These are phyloP conservation scores for Suhomyces coccinellae DNA, from an alignment of 1,139 yeast genomes.

Conservation along the genomic window DNA sequence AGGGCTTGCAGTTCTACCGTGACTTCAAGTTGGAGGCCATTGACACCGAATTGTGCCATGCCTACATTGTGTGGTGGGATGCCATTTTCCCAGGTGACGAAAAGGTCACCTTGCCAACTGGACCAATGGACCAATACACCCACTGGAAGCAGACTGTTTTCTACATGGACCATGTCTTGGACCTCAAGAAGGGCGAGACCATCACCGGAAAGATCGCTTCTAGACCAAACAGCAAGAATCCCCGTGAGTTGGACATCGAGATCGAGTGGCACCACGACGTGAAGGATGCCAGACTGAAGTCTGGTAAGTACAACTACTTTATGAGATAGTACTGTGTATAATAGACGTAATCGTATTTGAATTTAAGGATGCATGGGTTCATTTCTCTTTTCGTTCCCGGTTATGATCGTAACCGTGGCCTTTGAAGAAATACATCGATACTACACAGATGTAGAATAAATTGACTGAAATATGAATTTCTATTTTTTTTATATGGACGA, in stretches of 20 bases:
- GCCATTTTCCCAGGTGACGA: slow-evolving; percentile 78
- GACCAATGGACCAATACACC: slow-evolving; percentile 78
- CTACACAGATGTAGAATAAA: too few species aligned
- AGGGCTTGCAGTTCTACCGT: slow-evolving; percentile 73
- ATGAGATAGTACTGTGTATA: slow-evolving; percentile 46
- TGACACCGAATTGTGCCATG: slow-evolving; percentile 82
- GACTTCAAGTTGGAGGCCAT: slow-evolving; percentile 70
- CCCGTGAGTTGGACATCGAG: slow-evolving; percentile 81
- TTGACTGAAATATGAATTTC: too few species aligned
- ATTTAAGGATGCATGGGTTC: neutral
- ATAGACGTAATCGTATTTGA: neutral
- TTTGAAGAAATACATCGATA: too few species aligned
- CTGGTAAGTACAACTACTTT: slow-evolving; percentile 62
- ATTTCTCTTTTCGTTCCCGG: too few species aligned
- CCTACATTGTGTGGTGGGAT: slow-evolving; percentile 92
- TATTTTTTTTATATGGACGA: too few species aligned
- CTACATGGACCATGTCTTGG: slow-evolving; percentile 80
- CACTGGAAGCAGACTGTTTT: slow-evolving; percentile 99
- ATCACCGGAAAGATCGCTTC: slow-evolving; percentile 72
- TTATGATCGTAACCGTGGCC: too few species aligned
- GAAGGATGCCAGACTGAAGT: slow-evolving; percentile 52
- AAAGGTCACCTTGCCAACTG: slow-evolving; percentile 69
- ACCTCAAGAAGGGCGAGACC: slow-evolving; percentile 73
- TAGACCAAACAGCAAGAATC: slow-evolving; percentile 74
- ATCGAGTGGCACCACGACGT: slow-evolving; percentile 61